phyloP scores from a whole-genome alignment of 2,329 filamentous ascomycete species.

The Trichoderma koningii region DNA sequence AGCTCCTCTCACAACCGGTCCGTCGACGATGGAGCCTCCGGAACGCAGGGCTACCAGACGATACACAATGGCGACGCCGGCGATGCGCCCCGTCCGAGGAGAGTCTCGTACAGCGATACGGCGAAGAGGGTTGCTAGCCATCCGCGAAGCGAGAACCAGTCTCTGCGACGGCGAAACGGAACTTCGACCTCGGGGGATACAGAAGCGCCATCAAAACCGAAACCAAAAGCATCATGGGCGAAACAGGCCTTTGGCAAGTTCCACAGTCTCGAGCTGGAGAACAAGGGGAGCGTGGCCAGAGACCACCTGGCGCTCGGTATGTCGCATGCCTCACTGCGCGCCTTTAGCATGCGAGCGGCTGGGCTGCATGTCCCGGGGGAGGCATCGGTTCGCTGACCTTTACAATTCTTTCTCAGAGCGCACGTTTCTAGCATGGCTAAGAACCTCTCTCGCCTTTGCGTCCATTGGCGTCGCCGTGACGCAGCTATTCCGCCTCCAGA shows the following conservation, averaged over 20 bases:
- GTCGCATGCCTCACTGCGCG: constrained; percentile 27
- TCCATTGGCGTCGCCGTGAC: constrained; percentile 82
- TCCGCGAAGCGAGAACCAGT: background rate
- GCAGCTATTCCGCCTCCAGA: constrained; percentile 82
- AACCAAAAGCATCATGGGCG: constrained; percentile 50
- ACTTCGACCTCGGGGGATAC: background rate
- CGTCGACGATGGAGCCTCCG: constrained; percentile 46
- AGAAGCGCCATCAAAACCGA: constrained; percentile 1
- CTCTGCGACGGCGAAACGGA: constrained; percentile 19
- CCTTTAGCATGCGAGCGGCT: background rate
- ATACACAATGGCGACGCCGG: constrained; percentile 34
- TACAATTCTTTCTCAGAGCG: constrained; percentile 57
- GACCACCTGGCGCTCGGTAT: constrained; percentile 79
- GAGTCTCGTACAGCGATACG: constrained; percentile 11
- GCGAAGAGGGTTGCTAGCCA: background rate
- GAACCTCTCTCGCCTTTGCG: constrained; percentile 78
- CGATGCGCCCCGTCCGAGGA: constrained; percentile 22
- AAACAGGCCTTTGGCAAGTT: constrained; percentile 51
- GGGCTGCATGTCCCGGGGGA: constrained; percentile 16
- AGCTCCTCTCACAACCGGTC: background rate
- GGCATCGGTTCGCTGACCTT: constrained; percentile 2
- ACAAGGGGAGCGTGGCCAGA: constrained; percentile 80
- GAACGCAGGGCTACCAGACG: constrained; percentile 46
- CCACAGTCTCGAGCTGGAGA: constrained; percentile 73
- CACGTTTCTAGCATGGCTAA: constrained; percentile 83